These are phyloP conservation scores for Haplosporangium gracile DNA, from an alignment of 192 early-diverging fungal species.

Conservation along the genomic window DNA sequence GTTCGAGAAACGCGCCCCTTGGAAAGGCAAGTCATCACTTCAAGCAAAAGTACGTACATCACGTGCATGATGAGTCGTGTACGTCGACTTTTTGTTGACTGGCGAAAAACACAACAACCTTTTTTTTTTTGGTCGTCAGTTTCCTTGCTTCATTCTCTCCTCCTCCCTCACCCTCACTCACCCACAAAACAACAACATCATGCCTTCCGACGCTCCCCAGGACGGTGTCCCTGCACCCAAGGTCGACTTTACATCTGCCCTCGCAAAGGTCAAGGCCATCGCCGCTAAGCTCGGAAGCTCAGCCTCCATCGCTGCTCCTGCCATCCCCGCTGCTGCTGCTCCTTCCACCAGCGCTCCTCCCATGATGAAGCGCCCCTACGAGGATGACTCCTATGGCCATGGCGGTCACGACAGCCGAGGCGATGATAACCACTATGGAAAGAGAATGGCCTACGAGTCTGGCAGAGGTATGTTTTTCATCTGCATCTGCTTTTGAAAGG, in stretches of 20 bases:
- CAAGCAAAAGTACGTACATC: neutral
- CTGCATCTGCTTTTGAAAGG: neutral
- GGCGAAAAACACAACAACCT: neutral
- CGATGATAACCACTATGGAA: conserved; percentile 49
- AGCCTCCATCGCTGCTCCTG: conserved; percentile 37
- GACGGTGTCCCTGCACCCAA: conserved; percentile 49
- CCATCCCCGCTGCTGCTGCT: conserved; percentile 33
- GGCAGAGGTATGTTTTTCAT: conserved; percentile 37
- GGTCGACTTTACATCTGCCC: conserved; percentile 74
- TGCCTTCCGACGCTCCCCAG: conserved; percentile 60
- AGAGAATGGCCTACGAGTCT: conserved; percentile 59
- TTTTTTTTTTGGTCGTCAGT: neutral
- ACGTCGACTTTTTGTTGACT: neutral
- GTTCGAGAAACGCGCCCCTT: neutral
- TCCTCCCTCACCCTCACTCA: neutral
- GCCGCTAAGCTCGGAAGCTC: conserved; percentile 75
- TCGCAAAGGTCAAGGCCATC: conserved; percentile 84
- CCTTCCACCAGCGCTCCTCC: conserved; percentile 39
- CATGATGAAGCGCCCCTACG: conserved; percentile 35
- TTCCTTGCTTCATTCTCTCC: neutral
- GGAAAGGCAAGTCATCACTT: neutral
- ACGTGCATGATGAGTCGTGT: neutral
- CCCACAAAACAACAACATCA: conserved; percentile 20
- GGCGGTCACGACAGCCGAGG: conserved; percentile 27
- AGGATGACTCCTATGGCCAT: conserved; percentile 34